Percentiles rank a stretch among this genome's conserved stretches.
Conservation (phyloP, 176 grass and related monocot genomes). For the Secale cereale region DNA sequence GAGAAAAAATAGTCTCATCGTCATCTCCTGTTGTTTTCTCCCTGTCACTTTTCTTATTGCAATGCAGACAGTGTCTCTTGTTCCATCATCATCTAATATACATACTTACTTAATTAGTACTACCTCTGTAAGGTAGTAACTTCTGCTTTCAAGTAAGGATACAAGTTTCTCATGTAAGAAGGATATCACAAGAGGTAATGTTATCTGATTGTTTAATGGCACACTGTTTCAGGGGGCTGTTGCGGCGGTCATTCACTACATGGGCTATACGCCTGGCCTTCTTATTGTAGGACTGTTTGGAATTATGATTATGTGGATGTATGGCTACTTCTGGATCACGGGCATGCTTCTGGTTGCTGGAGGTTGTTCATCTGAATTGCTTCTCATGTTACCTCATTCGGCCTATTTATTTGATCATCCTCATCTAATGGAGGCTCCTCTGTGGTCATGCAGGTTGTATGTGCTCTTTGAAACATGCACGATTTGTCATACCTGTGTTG, state of each 20-base stretch:
- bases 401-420: conserved; percentile 1
- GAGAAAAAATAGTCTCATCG: neutral
- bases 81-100: neutral
- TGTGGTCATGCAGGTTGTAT: conserved; percentile 70
- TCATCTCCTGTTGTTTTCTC: neutral
- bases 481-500: conserved; percentile 77
- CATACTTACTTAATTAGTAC: neutral
- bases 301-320: conserved; percentile 92
- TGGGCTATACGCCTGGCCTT: conserved; percentile 83
- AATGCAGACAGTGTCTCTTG: neutral
- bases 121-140: neutral
- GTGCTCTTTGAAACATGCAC: conserved; percentile 85
- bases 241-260: conserved; percentile 59
- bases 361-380: conserved; percentile 44
- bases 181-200: conserved; percentile 11
- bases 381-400: neutral
- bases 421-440: conserved; percentile 21
- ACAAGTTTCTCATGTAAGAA: neutral
- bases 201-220: conserved; percentile 31
- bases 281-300: conserved; percentile 84
- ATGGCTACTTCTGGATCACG: conserved; percentile 95
- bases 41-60: conserved; percentile 18
- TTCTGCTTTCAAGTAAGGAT: conserved; percentile 25
- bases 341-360: conserved; percentile 81
- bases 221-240: conserved; percentile 70